Evolutionary conservation across 2,329 filamentous ascomycete genomes (phyloP).

Genomic region (Samsoniella hepiali): DNA sequence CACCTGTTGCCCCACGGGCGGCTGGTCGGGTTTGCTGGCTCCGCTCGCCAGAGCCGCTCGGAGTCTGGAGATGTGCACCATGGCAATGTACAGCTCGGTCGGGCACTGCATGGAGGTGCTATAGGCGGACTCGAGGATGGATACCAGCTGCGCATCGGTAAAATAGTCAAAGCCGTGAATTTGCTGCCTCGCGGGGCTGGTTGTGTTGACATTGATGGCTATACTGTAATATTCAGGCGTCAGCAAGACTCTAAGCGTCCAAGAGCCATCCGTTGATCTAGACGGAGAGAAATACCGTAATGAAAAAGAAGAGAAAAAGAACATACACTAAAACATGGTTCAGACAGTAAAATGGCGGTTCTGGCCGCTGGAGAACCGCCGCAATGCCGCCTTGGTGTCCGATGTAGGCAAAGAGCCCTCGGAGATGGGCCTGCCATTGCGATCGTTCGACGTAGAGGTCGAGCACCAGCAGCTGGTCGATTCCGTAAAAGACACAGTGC

Average conservation of each 20-base stretch:
- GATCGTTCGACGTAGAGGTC: conserved; percentile 6
- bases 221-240: neutral
- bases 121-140: neutral
- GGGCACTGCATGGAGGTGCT: neutral
- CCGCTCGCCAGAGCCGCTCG: neutral
- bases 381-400: neutral
- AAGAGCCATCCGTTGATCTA: too few species aligned
- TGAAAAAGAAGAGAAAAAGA: neutral
- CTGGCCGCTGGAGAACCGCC: neutral
- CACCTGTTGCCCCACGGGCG: neutral
- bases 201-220: conserved; percentile 2
- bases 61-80: conserved; percentile 1
- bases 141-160: neutral
- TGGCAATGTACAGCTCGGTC: neutral
- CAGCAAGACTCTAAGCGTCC: too few species aligned
- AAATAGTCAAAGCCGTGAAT: neutral
- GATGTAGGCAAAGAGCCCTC: neutral
- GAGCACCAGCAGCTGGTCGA: conserved; percentile 7
- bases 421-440: neutral
- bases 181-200: conserved; percentile 1
- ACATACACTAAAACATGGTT: conserved; percentile 4
- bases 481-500: neutral
- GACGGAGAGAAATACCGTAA: too few species aligned
- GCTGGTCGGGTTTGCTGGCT: neutral
- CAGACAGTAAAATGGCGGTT: neutral